Evolutionary conservation across 805 yeast genomes (phyloP), one percentile per base, ranked within the genome.

Genomic region (Wickerhamomyces chambardii): DNA sequence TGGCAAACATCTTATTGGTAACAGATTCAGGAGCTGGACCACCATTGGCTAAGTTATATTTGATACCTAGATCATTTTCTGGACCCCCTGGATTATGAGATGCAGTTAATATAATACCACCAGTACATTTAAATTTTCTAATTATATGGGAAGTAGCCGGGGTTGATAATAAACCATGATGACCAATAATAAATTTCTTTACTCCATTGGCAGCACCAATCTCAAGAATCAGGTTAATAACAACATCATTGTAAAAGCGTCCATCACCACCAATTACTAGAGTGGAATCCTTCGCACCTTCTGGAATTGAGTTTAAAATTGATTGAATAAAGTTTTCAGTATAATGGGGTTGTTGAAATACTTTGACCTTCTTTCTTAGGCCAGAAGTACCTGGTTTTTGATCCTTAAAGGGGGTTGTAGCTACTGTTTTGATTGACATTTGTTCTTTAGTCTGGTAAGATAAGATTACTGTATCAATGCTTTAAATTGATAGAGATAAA

Each of bases 331-430:
- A 90, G 66, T 92, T 90, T 59, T 90, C 97, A 1, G 95, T 82
- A 64, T 90, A 90, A 56, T 85, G 65, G 49, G 76, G 78, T 30
- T 61, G 48, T 61, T 85, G 75, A 65, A 90, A 90, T 18, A 85
- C 89, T 17, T 68, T 70, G 30, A 90, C 95, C 64, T 82, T 87
- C 69, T 90, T 90, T 53, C 98, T 75, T 33, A 90, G 75, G 17
- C 98, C 98, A 7, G 97, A 90, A 17, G 98, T 90, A 27, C 98
- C 98, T 11, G 98, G 97, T 58, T 89, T 92, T 59, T 90, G 98
- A 63, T 89, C 98, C 30, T 61, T 68, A 59, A 75, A 90, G 1
- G 95, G 78, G 11, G 70, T 75, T 17, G 97, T 89, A 28, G 70
- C 53, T 30, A 84, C 66, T 17, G 53, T 45, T 2, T 36, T 22